Conservation (phyloP, 176 grass and related monocot genomes). For the Aegilops umbellulata region DNA sequence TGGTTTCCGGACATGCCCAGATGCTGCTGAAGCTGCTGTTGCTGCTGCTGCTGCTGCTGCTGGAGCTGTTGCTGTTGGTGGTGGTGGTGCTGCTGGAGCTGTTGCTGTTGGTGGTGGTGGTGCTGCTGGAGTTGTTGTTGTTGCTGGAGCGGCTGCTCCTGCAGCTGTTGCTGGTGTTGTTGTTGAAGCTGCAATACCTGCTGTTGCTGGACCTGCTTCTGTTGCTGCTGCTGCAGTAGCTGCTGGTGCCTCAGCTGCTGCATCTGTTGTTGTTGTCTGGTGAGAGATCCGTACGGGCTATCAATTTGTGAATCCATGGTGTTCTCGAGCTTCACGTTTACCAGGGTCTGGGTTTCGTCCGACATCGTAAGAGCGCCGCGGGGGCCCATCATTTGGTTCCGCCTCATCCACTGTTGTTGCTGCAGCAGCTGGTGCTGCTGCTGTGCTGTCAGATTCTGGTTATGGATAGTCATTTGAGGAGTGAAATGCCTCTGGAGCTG, state of each 20-base stretch:
- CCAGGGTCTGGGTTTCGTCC: conserved; percentile 64
- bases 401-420: conserved; percentile 61
- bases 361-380: conserved; percentile 63
- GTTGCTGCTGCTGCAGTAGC: conserved; percentile 44
- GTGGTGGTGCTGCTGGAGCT: conserved; percentile 35
- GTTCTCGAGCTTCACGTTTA: conserved; percentile 85
- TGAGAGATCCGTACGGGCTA: conserved; percentile 39
- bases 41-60: neutral
- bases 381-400: conserved; percentile 55
- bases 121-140: conserved; percentile 19
- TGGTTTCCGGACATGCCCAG: conserved; percentile 43
- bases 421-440: conserved; percentile 62
- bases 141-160: conserved; percentile 18
- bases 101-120: conserved; percentile 30
- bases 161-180: conserved; percentile 30
- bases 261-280: conserved; percentile 47
- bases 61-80: conserved; percentile 25
- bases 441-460: conserved; percentile 66
- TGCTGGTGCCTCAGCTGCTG: conserved; percentile 53
- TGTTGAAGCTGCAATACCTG: conserved; percentile 35
- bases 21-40: neutral
- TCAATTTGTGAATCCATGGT: conserved; percentile 66
- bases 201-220: conserved; percentile 40
- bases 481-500: conserved; percentile 68
- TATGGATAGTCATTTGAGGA: conserved; percentile 56